Evolutionary conservation across 2,329 filamentous ascomycete genomes (phyloP), one percentile per base, ranked within the genome.

Genomic region (Gliomastix tumulicola): DNA sequence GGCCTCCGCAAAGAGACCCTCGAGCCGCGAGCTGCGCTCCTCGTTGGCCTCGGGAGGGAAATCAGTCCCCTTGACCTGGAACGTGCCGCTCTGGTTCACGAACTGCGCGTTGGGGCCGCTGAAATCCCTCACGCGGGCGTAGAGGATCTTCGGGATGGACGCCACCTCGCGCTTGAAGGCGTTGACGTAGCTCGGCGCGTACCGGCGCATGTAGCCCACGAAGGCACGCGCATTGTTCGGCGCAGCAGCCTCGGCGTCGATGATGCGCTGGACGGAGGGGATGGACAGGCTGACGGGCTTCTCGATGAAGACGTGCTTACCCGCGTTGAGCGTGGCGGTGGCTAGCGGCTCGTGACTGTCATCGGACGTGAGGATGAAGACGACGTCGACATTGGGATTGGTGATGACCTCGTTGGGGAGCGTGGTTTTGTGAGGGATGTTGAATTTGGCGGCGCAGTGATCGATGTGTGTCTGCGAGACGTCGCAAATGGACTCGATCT

Each of bases 161-260:
- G 54, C 64, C 2, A 81, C 56, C 45, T 81, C 76, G 15, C 46
- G 32, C 43, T 67, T 60, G 36, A 79, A 65, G 0, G 71, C 65
- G 13, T 71, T 57, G 2, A 62, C 54, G 46, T 77, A 77, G 5
- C 65, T 63, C 0, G 70, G 55, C 0, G 76, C 75, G 48, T 79
- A 78, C 23, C 76, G 63, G 16, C 76, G 60, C 63, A 78, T 78
- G 43, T 74, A 78, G 3, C 74, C 75, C 2, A 82, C 71, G 45
- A 80, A 74, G 5, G 78, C 62, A 6, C 56, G 53, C 44, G 45
- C 5, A 9, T n/a, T 21, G 0, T 62, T 63, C 18, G 50, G 47
- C 3, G 64, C 61, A 4, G 43, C 46, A 15, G 53, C 50, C 46
- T 76, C 68, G 0, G 74, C 74, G 1, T 59, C 63, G 27, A 69